Conservation (phyloP, 257 asterid genomes). For the Penstemon eatonii region DNA sequence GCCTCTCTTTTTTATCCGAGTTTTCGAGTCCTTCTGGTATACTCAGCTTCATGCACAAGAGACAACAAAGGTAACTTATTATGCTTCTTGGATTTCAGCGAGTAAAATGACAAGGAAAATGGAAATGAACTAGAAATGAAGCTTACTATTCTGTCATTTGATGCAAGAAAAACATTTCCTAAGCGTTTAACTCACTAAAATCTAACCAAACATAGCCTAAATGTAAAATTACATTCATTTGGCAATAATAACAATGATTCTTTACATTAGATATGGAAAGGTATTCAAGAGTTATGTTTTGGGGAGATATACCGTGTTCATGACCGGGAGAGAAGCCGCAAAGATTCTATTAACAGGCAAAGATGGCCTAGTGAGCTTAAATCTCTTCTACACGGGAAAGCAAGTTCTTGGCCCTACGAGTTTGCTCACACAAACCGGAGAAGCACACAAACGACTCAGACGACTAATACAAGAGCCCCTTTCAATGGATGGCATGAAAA, state of each 20-base stretch:
- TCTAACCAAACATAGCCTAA: too few species aligned
- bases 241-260: background rate
- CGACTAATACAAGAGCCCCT: conserved; percentile 75
- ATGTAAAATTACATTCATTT: background rate
- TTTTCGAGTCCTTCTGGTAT: conserved; percentile 72
- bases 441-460: conserved; percentile 68
- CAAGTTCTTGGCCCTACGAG: conserved; percentile 85
- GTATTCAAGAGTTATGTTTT: conserved; percentile 75
- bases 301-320: conserved; percentile 72
- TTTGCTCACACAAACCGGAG: conserved; percentile 83
- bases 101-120: too few species aligned
- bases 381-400: conserved; percentile 78
- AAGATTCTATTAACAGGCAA: conserved; percentile 78
- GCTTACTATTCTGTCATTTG: too few species aligned
- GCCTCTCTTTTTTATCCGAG: conserved; percentile 61
- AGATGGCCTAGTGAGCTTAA: conserved; percentile 80
- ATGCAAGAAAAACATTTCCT: too few species aligned
- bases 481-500: conserved; percentile 63
- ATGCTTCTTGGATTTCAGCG: too few species aligned
- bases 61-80: conserved; percentile 58
- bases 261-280: conserved; percentile 66
- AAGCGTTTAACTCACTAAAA: too few species aligned
- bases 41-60: conserved; percentile 68
- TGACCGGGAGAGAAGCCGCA: conserved; percentile 82
- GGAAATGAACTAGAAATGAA: too few species aligned